These are phyloP conservation scores for Paramecium primaurelia DNA, from an alignment of 73 alveolate genomes.

Conservation along the genomic window DNA sequence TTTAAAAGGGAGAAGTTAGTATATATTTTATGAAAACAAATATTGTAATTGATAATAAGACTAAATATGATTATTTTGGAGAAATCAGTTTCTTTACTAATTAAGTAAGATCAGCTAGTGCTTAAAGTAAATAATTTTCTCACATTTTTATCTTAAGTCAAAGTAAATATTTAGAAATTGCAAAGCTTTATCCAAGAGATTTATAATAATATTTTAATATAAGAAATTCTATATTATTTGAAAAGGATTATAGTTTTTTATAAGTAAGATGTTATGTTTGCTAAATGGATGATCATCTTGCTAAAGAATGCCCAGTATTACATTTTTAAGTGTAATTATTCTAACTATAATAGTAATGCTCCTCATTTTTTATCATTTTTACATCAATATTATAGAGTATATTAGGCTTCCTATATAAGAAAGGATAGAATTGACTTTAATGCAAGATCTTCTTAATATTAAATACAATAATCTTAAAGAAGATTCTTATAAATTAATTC, in stretches of 20 bases:
- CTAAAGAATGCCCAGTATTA: neutral
- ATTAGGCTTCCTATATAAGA: neutral
- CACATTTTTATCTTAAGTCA: constrained; percentile 36
- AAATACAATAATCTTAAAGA: neutral
- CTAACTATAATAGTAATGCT: neutral
- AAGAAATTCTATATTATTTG: neutral
- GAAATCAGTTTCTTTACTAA: constrained; percentile 70
- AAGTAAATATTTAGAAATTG: neutral
- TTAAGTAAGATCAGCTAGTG: constrained; percentile 63
- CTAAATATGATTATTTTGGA: constrained; percentile 68
- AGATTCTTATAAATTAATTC: neutral
- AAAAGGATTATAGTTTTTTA: neutral
- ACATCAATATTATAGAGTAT: neutral
- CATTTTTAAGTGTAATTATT: constrained; percentile 39
- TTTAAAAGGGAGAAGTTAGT: constrained; percentile 60
- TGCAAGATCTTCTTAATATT: neutral
- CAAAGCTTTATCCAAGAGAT: neutral
- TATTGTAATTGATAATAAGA: constrained; percentile 48
- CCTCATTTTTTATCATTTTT: constrained; percentile 8
- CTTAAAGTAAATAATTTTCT: constrained; percentile 61
- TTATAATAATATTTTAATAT: neutral
- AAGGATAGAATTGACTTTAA: neutral
- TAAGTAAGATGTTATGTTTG: constrained; percentile 15
- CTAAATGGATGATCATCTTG: constrained; percentile 33
- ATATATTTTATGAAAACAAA: constrained; percentile 58